phyloP scores from a whole-genome alignment of 2,329 filamentous ascomycete genomes.

The Trichoderma citrinoviride region DNA sequence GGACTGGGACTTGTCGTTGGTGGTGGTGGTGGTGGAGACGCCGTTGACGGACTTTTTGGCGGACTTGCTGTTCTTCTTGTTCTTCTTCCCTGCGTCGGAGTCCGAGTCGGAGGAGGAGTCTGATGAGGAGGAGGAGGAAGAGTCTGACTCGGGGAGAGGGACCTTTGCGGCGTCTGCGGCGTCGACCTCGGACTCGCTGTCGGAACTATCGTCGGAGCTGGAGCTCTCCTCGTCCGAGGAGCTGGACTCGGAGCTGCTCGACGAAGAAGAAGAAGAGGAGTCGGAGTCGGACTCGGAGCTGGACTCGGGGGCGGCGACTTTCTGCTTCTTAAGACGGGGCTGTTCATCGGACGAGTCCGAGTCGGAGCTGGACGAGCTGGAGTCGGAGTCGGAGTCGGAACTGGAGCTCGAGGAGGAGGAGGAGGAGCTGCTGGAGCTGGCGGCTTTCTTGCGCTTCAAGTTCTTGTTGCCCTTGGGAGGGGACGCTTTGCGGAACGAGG shows the following conservation, averaged over 20 bases:
- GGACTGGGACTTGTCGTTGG: too few relatives aligned
- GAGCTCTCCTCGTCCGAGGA: conserved; percentile 32
- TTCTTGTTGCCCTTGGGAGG: conserved; percentile 28
- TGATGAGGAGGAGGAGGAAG: conserved; percentile 31
- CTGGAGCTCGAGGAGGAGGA: conserved; percentile 30
- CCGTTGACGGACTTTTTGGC: conserved; percentile 12
- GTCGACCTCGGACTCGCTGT: conserved; percentile 40
- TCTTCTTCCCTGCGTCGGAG: conserved; percentile 37
- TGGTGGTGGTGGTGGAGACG: not conserved
- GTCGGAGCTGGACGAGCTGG: conserved; percentile 32
- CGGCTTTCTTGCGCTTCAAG: conserved; percentile 43
- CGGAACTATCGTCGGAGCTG: conserved; percentile 40
- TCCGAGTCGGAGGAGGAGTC: conserved; percentile 27
- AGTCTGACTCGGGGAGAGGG: conserved; percentile 42
- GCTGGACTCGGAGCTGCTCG: conserved; percentile 26
- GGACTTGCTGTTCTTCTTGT: conserved; percentile 27
- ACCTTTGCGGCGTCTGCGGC: conserved; percentile 40
- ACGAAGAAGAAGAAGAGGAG: conserved; percentile 7
- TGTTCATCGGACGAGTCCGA: conserved; percentile 41
- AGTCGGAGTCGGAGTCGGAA: conserved; percentile 23
- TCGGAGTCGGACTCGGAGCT: conserved; percentile 10
- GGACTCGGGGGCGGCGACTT: conserved; percentile 33
- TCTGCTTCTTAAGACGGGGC: conserved; percentile 54
- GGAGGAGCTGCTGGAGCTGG: conserved; percentile 26
- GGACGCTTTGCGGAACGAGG: conserved; percentile 26